Conservation (phyloP, 208 protist genomes). For the Acanthamoeba lenticulata region DNA sequence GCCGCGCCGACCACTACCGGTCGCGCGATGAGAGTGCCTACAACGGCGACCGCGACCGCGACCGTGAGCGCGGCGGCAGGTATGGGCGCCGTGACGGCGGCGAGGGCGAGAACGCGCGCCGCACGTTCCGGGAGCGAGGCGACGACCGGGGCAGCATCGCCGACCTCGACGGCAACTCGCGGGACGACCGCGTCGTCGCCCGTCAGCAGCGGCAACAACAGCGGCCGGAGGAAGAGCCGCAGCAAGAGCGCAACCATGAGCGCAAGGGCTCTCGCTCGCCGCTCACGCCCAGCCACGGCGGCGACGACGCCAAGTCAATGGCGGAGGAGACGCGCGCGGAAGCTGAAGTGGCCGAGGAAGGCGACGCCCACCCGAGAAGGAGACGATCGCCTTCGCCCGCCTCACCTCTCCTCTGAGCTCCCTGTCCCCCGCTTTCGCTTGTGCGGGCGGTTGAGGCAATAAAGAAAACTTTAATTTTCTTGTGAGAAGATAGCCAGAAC, state of each 20-base stretch:
- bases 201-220: not conserved
- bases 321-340: not conserved
- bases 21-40: too few relatives aligned
- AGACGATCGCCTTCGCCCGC: not conserved
- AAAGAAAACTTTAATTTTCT: not conserved
- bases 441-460: too few relatives aligned
- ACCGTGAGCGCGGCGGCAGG: not conserved
- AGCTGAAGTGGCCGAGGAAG: too few relatives aligned
- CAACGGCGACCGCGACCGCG: not conserved
- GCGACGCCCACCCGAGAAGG: not conserved
- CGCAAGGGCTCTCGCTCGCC: not conserved
- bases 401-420: not conserved
- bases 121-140: too few relatives aligned
- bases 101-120: not conserved
- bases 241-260: too few relatives aligned
- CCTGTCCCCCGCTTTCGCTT: too few relatives aligned
- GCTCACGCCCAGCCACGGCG: not conserved
- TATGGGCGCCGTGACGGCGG: not conserved
- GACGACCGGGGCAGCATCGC: not conserved
- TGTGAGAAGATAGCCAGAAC: too few relatives aligned
- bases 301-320: too few relatives aligned
- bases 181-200: not conserved
- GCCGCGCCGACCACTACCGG: too few relatives aligned
- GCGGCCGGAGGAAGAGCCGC: too few relatives aligned
- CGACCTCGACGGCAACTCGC: not conserved